Evolutionary conservation across 768 basidiomycete genomes (phyloP), one percentile per base, ranked within the genome.

Genomic region (Cystobasidium onofrii): DNA sequence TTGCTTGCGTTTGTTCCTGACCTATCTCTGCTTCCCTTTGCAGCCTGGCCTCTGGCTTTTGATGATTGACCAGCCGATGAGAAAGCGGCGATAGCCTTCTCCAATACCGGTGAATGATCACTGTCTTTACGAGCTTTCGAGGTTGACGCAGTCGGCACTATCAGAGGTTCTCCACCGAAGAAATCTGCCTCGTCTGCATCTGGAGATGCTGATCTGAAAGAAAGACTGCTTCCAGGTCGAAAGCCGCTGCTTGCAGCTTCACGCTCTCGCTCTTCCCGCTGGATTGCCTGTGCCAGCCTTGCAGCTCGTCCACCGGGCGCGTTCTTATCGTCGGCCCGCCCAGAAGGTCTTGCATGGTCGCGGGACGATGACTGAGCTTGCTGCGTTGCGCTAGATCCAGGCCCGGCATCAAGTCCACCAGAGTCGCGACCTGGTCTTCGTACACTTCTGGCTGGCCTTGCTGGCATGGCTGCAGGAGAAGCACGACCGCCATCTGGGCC

Each of bases 241-340:
- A n/a, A 31, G 4, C 69, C 55, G 39, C 31, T 67, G 43, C 65
- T 44, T 60, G 23, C 54, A 23, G 36, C 43, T 46, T 64, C 63
- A 4, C 63, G 34, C 39, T 64, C 36, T 46, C 54, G 36, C 41
- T 71, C 69, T 12, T 71, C 54, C 54, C 55, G 50, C 69, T 61
- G 69, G n/a, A 71, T 71, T 31, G 69, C 69, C 27, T 71, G 36
- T 71, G 69, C 69, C 25, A 71, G 69, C 9, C 50, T 3, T 2
- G 29, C 63, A 17, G 63, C 63, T 64, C 63, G 34, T 46, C 33
- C 31, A 15, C 43, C 57, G 31, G 29, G 25, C 27, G 57, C 57
- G 15, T 27, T 29, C 25, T 15, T 29, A 15, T 60, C 57, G 25
- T 25, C 33, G 6, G 57, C 2, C 4, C 46, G 46, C 9, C 46